Evolutionary conservation across 1,139 yeast genomes (phyloP), one percentile per base, ranked within the genome.

Genomic region (Groenewaldozyma sp.): DNA sequence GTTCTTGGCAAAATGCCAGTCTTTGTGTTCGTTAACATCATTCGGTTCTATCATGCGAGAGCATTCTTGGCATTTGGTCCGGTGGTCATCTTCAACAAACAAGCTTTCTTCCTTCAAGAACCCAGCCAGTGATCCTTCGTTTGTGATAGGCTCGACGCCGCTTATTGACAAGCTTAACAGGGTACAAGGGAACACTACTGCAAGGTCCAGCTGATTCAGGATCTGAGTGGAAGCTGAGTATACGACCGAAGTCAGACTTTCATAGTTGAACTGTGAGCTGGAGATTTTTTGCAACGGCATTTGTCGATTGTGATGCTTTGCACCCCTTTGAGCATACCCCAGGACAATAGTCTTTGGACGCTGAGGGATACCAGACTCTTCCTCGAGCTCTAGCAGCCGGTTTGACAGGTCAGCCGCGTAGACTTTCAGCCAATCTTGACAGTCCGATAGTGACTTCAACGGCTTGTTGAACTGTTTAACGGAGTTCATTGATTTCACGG

Each of bases 401-500:
- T 79, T 77, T 27, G 74, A 64, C 34, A 91, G 61, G 53, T 91
- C 98, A 0, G 91, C 93, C 0, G 82, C 71, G 61, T 79, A 87
- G 0, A 91, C 94, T 35, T 71, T 74, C 7, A 88, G 62, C 98
- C 98, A 91, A 27, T 77, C 80, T 4, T 67, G 53, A 19, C 84
- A 76, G 51, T 86, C 95, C 2, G 63, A 64, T 2, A 71, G 50
- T 1, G 69, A 67, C 5, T 59, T 61, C 3, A 87, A 74, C 0
- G 82, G 73, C n/a, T 62, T 62, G 0, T 73, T 32, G 56, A 91
- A 79, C 52, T 87, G 84, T 55, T 91, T 91, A 37, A 81, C 76
- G 0, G 96, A 81, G 63, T 78, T 77, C 97, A 91, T 87, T 1
- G 94, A 80, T 54, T 87, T 86, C 17, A 83, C 70, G 28, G 78